phyloP scores from a whole-genome alignment of 1,284 basidiomycete species.

The Trichosporon faecale region DNA sequence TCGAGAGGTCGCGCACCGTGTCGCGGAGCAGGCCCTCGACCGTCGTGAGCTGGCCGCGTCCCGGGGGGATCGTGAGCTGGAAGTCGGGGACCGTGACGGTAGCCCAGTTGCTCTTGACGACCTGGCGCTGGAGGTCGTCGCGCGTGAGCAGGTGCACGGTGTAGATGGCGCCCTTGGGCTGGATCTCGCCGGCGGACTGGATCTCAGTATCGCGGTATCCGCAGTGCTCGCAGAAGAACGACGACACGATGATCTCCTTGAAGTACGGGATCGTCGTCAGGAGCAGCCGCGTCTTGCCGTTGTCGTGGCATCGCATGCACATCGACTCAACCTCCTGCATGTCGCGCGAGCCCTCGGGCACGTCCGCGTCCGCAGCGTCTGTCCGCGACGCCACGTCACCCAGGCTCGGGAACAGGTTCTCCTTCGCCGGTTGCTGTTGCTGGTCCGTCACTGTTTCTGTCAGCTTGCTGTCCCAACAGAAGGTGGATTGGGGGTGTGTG shows the following conservation, averaged over 20 bases:
- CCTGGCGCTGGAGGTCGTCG: conserved; percentile 83
- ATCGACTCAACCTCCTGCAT: conserved; percentile 84
- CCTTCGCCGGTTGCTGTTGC: conserved; percentile 21
- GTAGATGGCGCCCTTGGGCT: conserved; percentile 64
- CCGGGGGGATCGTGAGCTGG: conserved; percentile 84
- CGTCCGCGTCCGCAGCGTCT: conserved; percentile 46
- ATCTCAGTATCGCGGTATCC: conserved; percentile 90
- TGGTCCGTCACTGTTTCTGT: conserved; percentile 8
- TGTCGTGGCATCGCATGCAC: conserved; percentile 89
- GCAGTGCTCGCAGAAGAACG: conserved; percentile 92
- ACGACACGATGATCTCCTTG: conserved; percentile 91
- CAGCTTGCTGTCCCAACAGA: background rate
- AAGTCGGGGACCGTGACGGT: conserved; percentile 82
- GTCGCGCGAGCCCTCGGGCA: conserved; percentile 41
- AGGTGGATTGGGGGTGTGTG: conserved; percentile 1
- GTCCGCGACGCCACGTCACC: conserved; percentile 48
- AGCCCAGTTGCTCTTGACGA: conserved; percentile 85
- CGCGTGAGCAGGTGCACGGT: conserved; percentile 74
- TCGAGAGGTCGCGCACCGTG: conserved; percentile 74
- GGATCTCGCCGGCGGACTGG: conserved; percentile 83
- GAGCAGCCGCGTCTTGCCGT: conserved; percentile 88
- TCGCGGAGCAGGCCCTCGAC: conserved; percentile 89
- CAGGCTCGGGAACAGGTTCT: conserved; percentile 49
- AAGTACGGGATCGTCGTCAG: conserved; percentile 96
- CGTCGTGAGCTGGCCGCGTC: conserved; percentile 89